Percentiles rank a stretch among this genome's conserved stretches.
phyloP scores from a whole-genome alignment of 2,329 filamentous ascomycete genomes.

The Coleophoma cylindrospora region DNA sequence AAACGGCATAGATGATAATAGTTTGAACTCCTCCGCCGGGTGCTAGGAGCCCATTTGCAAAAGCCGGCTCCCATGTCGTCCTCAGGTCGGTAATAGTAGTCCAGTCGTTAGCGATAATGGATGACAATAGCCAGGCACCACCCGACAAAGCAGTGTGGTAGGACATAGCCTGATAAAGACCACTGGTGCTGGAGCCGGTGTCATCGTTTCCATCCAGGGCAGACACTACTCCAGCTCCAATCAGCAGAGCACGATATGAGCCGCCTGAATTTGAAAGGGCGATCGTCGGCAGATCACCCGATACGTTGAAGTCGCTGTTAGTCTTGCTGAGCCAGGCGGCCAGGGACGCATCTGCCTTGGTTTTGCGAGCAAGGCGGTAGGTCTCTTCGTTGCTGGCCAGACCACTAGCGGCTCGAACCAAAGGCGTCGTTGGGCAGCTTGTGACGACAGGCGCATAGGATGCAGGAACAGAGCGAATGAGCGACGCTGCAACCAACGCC shows the following conservation, averaged over 20 bases:
- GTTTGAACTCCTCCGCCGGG: slow-evolving; percentile 3
- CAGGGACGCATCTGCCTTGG: slow-evolving; percentile 6
- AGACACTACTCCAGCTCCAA: slow-evolving; percentile 24
- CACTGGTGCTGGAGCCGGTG: slow-evolving; percentile 8
- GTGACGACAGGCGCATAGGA: slow-evolving; percentile 5
- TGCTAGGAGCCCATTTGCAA: slow-evolving; percentile 7
- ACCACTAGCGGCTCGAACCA: slow-evolving; percentile 3
- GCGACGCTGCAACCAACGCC: neutral
- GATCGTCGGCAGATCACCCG: slow-evolving; percentile 13
- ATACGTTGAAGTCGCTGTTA: neutral
- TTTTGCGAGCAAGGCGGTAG: slow-evolving; percentile 5
- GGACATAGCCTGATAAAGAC: slow-evolving; percentile 8
- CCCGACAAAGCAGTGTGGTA: slow-evolving; percentile 11
- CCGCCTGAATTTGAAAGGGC: slow-evolving; percentile 24
- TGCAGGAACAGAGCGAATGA: neutral
- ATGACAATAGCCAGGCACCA: slow-evolving; percentile 10
- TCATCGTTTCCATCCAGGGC: slow-evolving; percentile 18
- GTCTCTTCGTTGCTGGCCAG: slow-evolving; percentile 6
- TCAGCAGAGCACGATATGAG: slow-evolving; percentile 23
- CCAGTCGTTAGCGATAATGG: slow-evolving; percentile 8
- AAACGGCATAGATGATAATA: slow-evolving; percentile 9
- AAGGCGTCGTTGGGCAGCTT: slow-evolving; percentile 5
- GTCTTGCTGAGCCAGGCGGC: slow-evolving; percentile 5
- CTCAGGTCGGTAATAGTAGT: slow-evolving; percentile 9
- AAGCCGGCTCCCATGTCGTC: slow-evolving; percentile 3